A percentile compares a stretch with the other conserved stretches of the same genome.
Conservation (phyloP, 257 asterid species). For the Forsythia suspensa region DNA sequence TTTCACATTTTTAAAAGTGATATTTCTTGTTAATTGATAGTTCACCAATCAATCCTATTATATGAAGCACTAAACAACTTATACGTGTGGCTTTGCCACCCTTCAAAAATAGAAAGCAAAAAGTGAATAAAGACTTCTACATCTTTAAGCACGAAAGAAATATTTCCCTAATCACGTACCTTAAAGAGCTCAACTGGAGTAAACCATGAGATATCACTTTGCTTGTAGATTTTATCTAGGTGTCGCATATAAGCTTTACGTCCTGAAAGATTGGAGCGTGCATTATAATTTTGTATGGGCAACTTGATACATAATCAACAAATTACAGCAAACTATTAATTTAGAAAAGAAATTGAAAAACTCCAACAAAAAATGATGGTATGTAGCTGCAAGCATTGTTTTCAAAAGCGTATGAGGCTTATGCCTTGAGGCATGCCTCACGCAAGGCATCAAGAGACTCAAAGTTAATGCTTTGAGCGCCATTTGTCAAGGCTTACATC, state of each 20-base stretch:
- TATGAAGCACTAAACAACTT: slow-evolving; percentile 7
- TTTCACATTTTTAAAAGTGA: slow-evolving; percentile 5
- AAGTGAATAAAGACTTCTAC: not conserved
- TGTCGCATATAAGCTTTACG: slow-evolving; percentile 78
- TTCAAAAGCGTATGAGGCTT: not conserved
- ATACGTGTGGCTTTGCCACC: slow-evolving; percentile 12
- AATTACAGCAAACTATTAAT: not conserved
- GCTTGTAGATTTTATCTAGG: slow-evolving; percentile 85
- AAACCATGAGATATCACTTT: slow-evolving; percentile 91
- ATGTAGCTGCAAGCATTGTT: not conserved
- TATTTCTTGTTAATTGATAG: slow-evolving; percentile 7
- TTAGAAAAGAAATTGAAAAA: not conserved
- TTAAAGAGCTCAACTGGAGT: slow-evolving; percentile 98
- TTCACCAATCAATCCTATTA: not conserved
- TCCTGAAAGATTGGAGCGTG: slow-evolving; percentile 44
- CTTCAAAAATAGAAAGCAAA: slow-evolving; percentile 14
- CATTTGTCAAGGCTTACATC: not conserved
- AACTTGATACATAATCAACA: slow-evolving; percentile 12
- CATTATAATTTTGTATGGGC: not conserved
- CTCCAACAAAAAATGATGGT: not conserved
- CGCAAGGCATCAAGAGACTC: not conserved
- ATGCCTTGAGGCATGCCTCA: not conserved
- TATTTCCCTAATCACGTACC: slow-evolving; percentile 41
- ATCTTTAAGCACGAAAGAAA: not conserved
- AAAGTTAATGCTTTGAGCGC: not conserved